phyloP scores from a whole-genome alignment of 2,329 filamentous ascomycete species.

The Ustulina deusta region DNA sequence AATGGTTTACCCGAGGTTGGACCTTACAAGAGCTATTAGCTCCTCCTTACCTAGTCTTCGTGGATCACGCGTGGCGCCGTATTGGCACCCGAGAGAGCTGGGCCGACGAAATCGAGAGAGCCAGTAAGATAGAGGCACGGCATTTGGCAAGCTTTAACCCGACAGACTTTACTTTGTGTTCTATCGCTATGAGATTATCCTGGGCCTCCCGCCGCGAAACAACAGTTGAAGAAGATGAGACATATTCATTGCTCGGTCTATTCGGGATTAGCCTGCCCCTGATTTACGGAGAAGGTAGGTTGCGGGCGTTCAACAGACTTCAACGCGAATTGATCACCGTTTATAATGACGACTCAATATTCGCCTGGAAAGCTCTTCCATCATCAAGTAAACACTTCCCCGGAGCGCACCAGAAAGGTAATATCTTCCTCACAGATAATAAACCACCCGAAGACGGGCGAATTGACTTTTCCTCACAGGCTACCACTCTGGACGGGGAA shows the following conservation, averaged over 20 bases:
- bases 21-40: constrained; percentile 5
- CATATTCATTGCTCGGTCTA: constrained; percentile 48
- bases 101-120: constrained; percentile 20
- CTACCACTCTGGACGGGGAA: background rate
- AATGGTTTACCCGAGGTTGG: constrained; percentile 25
- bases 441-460: no score
- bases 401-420: background rate
- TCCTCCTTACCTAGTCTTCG: constrained; percentile 27
- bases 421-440: no score
- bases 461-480: background rate
- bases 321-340: constrained; percentile 45
- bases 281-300: constrained; percentile 49
- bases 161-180: constrained; percentile 26
- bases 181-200: constrained; percentile 45
- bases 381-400: background rate
- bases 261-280: constrained; percentile 48
- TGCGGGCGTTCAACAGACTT: constrained; percentile 44
- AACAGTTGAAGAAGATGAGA: constrained; percentile 45
- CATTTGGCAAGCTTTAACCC: constrained; percentile 15
- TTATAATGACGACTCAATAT: constrained; percentile 37
- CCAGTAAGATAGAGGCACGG: constrained; percentile 18
- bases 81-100: constrained; percentile 18
- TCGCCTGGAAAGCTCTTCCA: constrained; percentile 24
- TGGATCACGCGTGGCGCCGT: constrained; percentile 23
- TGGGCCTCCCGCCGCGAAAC: constrained; percentile 45